A percentile compares a stretch with the other conserved stretches of the same genome.
phyloP scores from a whole-genome alignment of 1,284 basidiomycete genomes.

The Trametes polyzona region DNA sequence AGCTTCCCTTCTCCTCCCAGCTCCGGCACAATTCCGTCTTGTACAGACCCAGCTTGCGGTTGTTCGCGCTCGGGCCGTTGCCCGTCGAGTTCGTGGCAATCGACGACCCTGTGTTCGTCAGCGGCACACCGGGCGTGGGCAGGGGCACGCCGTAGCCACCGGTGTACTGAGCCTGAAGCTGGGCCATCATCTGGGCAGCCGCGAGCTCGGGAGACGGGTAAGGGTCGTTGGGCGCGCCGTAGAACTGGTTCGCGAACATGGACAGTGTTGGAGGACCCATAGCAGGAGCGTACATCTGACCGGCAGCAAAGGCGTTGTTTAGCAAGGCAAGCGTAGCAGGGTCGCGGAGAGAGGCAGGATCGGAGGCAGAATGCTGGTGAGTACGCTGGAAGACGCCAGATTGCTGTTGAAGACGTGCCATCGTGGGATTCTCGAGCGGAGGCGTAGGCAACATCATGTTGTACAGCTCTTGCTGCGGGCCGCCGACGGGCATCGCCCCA shows the following conservation, averaged over 20 bases:
- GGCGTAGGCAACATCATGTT: conserved; percentile 73
- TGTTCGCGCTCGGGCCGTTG: conserved; percentile 82
- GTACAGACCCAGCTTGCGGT: conserved; percentile 85
- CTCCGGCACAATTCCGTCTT: conserved; percentile 92
- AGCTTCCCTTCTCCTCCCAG: conserved; percentile 93
- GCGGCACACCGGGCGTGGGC: conserved; percentile 25
- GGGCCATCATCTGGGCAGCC: conserved; percentile 57
- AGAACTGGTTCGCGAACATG: conserved; percentile 72
- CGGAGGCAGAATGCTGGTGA: conserved; percentile 80
- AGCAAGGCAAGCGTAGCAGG: conserved; percentile 65
- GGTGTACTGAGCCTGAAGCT: conserved; percentile 50
- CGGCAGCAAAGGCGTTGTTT: conserved; percentile 53
- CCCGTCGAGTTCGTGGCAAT: conserved; percentile 39
- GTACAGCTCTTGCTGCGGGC: conserved; percentile 75
- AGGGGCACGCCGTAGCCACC: conserved; percentile 55
- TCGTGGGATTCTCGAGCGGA: conserved; percentile 61
- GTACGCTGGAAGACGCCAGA: conserved; percentile 68
- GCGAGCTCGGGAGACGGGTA: conserved; percentile 56
- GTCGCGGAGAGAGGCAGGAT: conserved; percentile 73
- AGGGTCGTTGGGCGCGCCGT: conserved; percentile 56
- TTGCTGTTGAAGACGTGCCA: conserved; percentile 76
- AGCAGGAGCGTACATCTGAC: conserved; percentile 41
- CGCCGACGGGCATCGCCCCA: conserved; percentile 67
- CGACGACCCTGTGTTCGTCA: conserved; percentile 24
- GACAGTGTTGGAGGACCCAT: conserved; percentile 54